Percentiles rank a stretch among this genome's conserved stretches.
Evolutionary conservation across 108 stramenopile species (phyloP).

Genomic region (Nannochloropsis gaditana): DNA sequence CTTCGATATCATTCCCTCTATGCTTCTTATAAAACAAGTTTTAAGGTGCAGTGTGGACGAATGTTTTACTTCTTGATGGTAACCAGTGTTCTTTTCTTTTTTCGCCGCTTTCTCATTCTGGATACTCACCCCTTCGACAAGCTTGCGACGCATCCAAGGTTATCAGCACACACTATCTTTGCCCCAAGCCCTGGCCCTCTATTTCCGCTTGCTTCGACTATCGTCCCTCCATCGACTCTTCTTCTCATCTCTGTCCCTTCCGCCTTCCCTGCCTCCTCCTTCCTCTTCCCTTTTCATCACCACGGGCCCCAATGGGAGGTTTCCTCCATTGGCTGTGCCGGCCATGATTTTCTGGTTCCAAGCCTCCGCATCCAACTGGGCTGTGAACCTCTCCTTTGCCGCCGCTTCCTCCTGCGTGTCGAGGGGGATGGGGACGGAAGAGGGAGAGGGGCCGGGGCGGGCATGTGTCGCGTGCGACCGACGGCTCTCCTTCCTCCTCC

Average conservation of each 20-base stretch:
- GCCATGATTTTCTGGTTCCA: constrained; percentile 1
- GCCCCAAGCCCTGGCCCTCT: too few species aligned
- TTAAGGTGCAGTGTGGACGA: too few species aligned
- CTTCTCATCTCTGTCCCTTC: neutral
- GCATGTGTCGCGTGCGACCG: neutral
- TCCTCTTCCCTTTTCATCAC: neutral
- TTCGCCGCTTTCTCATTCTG: too few species aligned
- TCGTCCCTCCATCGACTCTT: constrained; percentile 1
- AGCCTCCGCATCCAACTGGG: neutral
- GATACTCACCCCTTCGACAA: too few species aligned
- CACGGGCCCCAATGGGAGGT: neutral
- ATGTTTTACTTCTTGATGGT: too few species aligned
- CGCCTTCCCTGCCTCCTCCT: neutral
- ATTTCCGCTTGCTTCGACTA: neutral
- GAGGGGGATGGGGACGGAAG: neutral
- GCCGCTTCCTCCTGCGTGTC: neutral
- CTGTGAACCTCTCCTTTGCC: neutral
- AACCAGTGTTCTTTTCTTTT: too few species aligned
- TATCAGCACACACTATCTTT: too few species aligned
- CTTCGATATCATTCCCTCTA: too few species aligned
- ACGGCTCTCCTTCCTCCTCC: neutral
- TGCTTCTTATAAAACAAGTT: too few species aligned
- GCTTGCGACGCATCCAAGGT: too few species aligned
- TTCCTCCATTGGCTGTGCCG: neutral
- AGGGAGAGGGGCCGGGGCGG: neutral